These are phyloP conservation scores for Agrocybe pediades DNA, from an alignment of 768 basidiomycete genomes.

Conservation along the genomic window DNA sequence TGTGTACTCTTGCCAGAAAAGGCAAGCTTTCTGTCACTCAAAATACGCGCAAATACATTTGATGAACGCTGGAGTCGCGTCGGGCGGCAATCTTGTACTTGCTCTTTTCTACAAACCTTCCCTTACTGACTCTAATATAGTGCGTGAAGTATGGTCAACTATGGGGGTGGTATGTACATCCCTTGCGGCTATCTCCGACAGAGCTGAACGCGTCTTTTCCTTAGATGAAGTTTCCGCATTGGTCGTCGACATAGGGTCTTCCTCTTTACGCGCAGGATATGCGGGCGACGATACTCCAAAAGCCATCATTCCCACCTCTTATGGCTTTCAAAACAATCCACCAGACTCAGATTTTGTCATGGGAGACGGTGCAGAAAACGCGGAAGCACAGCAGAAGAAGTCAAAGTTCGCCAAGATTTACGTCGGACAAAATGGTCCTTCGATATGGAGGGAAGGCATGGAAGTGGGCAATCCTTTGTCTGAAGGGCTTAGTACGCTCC, in stretches of 20 bases:
- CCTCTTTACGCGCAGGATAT: constrained; percentile 91
- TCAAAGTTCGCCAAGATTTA: constrained; percentile 62
- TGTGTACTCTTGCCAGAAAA: not conserved
- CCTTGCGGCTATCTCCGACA: constrained; percentile 4
- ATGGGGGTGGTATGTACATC: constrained; percentile 73
- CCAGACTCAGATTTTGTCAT: constrained; percentile 55
- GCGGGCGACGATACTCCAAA: constrained; percentile 97
- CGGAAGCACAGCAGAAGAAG: constrained; percentile 31
- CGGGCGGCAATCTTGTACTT: not conserved
- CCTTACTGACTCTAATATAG: not conserved
- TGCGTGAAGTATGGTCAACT: constrained; percentile 67
- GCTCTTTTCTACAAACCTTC: not conserved
- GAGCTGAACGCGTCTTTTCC: constrained; percentile 2
- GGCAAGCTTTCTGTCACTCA: constrained; percentile 5
- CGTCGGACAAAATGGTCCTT: constrained; percentile 87
- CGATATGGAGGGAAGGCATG: constrained; percentile 90
- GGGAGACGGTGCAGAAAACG: constrained; percentile 45
- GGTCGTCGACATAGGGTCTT: constrained; percentile 92
- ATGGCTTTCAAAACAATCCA: constrained; percentile 65
- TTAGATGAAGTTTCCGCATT: constrained; percentile 96
- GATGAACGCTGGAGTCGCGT: constrained; percentile 5
- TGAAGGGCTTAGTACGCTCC: constrained; percentile 78
- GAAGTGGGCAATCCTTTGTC: constrained; percentile 80
- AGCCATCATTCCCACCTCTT: constrained; percentile 86
- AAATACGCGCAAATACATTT: constrained; percentile 13